phyloP scores from a whole-genome alignment of 164 flowering plant species.

The Taxillus chinensis region DNA sequence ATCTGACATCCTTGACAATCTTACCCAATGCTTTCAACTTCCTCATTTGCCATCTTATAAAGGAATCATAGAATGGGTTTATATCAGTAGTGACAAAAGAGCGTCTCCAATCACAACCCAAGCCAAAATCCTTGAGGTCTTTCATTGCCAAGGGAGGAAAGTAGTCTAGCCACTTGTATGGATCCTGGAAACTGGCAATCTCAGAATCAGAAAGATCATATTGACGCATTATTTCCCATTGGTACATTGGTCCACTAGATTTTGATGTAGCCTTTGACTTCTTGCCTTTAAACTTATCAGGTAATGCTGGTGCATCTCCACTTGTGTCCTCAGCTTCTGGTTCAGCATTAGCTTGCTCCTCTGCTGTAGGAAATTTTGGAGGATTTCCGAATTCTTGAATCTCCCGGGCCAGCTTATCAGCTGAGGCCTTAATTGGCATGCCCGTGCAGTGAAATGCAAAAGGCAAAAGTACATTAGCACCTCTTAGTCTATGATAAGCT shows the following conservation, averaged over 20 bases:
- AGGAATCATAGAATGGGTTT: slow-evolving; percentile 74
- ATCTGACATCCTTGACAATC: slow-evolving; percentile 71
- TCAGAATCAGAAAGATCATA: slow-evolving; percentile 64
- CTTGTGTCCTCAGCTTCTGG: slow-evolving; percentile 23
- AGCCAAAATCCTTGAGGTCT: slow-evolving; percentile 75
- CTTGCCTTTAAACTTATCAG: slow-evolving; percentile 59
- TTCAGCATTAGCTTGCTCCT: slow-evolving; percentile 20
- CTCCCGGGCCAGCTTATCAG: slow-evolving; percentile 71
- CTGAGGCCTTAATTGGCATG: slow-evolving; percentile 93
- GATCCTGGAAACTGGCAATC: slow-evolving; percentile 59
- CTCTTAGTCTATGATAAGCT: slow-evolving; percentile 74
- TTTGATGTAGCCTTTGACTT: slow-evolving; percentile 62
- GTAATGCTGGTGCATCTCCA: slow-evolving; percentile 19
- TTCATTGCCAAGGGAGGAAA: slow-evolving; percentile 81
- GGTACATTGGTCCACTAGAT: slow-evolving; percentile 37
- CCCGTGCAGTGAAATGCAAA: slow-evolving; percentile 95
- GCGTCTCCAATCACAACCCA: slow-evolving; percentile 93
- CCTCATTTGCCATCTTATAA: slow-evolving; percentile 86
- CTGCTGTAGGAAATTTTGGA: slow-evolving; percentile 40
- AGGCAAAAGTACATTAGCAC: slow-evolving; percentile 76
- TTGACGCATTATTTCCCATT: slow-evolving; percentile 79
- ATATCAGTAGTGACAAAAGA: slow-evolving; percentile 77
- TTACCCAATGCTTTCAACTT: slow-evolving; percentile 74
- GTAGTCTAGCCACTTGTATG: slow-evolving; percentile 59
- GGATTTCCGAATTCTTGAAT: slow-evolving; percentile 49